Evolutionary conservation across 176 grass and related monocot genomes (phyloP).

Genomic region (Pontederia paniculata): DNA sequence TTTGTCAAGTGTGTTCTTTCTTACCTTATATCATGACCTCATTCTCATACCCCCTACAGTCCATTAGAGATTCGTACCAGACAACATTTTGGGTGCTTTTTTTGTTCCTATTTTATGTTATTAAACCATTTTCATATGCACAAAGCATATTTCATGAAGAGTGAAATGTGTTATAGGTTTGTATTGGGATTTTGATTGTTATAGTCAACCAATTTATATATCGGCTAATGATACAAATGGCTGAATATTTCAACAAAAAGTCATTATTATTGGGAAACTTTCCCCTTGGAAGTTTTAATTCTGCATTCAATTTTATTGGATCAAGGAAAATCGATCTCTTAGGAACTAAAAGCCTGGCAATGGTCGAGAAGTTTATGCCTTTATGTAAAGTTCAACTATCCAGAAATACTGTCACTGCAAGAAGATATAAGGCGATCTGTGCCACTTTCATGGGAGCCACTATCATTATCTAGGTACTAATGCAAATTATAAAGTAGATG

Average conservation of each 20-base stretch:
- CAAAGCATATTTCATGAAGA: no score
- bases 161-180: no score
- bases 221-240: constrained; percentile 30
- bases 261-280: constrained; percentile 29
- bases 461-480: constrained; percentile 41
- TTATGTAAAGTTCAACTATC: constrained; percentile 38
- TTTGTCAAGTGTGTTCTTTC: no score
- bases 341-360: constrained; percentile 40
- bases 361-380: constrained; percentile 33
- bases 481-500: constrained; percentile 1
- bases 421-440: constrained; percentile 36
- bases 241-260: constrained; percentile 45
- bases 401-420: constrained; percentile 18
- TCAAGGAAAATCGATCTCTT: constrained; percentile 44
- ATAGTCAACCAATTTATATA: no score
- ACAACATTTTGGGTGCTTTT: no score
- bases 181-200: no score
- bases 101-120: no score
- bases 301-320: constrained; percentile 46
- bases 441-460: constrained; percentile 46
- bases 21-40: no score
- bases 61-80: no score
- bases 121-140: no score
- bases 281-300: constrained; percentile 50
- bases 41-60: no score